Conservation (phyloP, 306 rosid species). For the Rubus idaeus region DNA sequence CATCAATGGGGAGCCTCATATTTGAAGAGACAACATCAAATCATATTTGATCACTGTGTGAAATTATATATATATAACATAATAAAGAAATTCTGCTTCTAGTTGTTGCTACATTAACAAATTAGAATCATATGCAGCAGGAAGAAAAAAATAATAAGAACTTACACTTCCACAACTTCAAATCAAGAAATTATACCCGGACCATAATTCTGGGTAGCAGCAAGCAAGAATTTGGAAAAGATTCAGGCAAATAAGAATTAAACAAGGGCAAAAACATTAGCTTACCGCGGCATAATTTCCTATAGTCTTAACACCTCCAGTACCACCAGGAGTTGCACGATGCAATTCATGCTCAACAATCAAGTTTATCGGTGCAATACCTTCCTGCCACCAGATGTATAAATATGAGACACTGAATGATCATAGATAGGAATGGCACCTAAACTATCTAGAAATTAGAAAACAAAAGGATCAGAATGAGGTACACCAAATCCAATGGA, state of each 20-base stretch:
- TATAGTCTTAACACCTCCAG: constrained; percentile 97
- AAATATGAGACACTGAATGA: not conserved
- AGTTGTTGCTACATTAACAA: not conserved
- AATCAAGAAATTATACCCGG: not conserved
- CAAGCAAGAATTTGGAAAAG: not conserved
- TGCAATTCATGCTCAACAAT: constrained; percentile 81
- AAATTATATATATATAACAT: not conserved
- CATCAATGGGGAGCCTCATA: not conserved
- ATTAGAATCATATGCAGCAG: constrained; percentile 5
- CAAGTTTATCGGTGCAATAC: constrained; percentile 89
- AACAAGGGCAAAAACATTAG: constrained; percentile 9
- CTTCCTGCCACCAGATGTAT: constrained; percentile 63
- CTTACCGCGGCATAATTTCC: constrained; percentile 99
- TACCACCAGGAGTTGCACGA: constrained; percentile 99
- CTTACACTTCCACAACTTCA: not conserved
- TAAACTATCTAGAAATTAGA: not conserved
- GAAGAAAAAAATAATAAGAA: not conserved
- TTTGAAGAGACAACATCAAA: not conserved
- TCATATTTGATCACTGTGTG: not conserved
- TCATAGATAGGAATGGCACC: not conserved
- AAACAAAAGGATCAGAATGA: not conserved
- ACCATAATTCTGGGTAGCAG: constrained; percentile 12
- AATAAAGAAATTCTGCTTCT: constrained; percentile 2
- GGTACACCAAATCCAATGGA: not conserved
- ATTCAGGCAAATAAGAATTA: constrained; percentile 13